These are phyloP conservation scores for Cymbopogon citratus DNA, from an alignment of 176 grass and related monocot species.

Conservation along the genomic window DNA sequence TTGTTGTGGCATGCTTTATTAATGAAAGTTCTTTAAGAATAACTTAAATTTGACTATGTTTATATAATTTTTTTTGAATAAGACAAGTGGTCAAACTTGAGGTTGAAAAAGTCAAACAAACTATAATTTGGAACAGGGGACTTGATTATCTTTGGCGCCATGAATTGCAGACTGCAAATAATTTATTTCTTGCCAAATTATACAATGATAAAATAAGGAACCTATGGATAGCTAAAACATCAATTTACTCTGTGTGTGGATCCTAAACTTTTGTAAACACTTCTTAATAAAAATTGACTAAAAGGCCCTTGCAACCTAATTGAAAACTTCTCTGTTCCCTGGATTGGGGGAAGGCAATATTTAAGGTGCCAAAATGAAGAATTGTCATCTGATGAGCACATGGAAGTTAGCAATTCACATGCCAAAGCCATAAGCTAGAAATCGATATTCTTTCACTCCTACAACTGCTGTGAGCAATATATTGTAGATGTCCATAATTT, in stretches of 20 bases:
- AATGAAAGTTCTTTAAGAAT: too few relatives aligned
- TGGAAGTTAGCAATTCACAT: background rate
- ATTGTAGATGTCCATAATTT: background rate
- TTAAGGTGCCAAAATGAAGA: background rate
- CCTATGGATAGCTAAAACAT: background rate
- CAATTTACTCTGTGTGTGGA: slow-evolving; percentile 9
- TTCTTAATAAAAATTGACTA: background rate
- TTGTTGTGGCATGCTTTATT: too few relatives aligned
- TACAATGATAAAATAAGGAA: background rate
- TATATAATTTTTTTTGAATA: too few relatives aligned
- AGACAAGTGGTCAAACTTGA: too few relatives aligned
- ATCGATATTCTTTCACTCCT: background rate
- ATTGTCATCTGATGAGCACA: background rate
- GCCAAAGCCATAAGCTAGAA: background rate
- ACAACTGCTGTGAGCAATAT: background rate
- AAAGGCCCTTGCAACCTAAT: background rate
- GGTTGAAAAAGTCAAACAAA: too few relatives aligned
- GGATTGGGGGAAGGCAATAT: background rate
- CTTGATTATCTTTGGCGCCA: background rate
- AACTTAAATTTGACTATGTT: too few relatives aligned
- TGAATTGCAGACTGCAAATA: background rate
- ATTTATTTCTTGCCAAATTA: background rate
- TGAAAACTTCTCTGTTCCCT: background rate
- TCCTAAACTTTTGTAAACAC: background rate
- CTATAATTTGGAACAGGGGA: too few relatives aligned